A percentile compares a stretch with the other conserved stretches of the same genome.
Evolutionary conservation across 768 basidiomycete species (phyloP).

Genomic region (Collybia sp.): DNA sequence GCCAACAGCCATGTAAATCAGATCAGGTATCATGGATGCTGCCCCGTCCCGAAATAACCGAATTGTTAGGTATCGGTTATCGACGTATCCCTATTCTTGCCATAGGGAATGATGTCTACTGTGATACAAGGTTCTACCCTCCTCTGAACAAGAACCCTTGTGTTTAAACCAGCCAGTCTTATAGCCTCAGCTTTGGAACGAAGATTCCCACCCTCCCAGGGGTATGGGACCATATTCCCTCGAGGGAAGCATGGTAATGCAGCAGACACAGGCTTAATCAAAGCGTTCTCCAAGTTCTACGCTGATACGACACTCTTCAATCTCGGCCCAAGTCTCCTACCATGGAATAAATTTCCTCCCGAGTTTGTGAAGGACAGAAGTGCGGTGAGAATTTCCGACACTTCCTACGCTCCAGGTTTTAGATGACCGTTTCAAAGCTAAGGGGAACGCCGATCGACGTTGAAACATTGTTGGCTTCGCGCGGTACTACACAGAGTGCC

Average conservation of each 20-base stretch:
- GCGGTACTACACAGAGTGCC: conserved; percentile 27
- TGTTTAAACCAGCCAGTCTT: conserved; percentile 23
- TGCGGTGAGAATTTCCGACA: conserved; percentile 24
- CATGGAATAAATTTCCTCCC: conserved; percentile 42
- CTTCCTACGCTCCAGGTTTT: not conserved
- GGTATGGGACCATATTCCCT: conserved; percentile 47
- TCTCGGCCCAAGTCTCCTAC: conserved; percentile 32
- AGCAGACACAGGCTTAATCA: conserved; percentile 42
- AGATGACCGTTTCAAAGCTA: conserved; percentile 15
- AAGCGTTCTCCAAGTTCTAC: conserved; percentile 42
- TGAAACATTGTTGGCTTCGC: conserved; percentile 25
- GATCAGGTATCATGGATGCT: conserved; percentile 42
- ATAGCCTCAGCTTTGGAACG: conserved; percentile 49
- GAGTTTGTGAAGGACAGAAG: conserved; percentile 46
- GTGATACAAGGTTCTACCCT: conserved; percentile 40
- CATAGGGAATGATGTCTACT: conserved; percentile 58
- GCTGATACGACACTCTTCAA: conserved; percentile 39
- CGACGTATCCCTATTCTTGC: conserved; percentile 57
- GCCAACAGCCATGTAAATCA: not conserved
- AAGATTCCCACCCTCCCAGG: conserved; percentile 44
- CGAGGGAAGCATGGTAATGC: conserved; percentile 32
- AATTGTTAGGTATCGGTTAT: conserved; percentile 46
- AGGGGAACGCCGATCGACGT: conserved; percentile 32
- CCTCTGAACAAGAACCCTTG: not conserved
- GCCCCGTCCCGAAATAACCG: conserved; percentile 54